These are phyloP conservation scores for Colletotrichum costaricense DNA, from an alignment of 2,329 filamentous ascomycete species.

Conservation along the genomic window DNA sequence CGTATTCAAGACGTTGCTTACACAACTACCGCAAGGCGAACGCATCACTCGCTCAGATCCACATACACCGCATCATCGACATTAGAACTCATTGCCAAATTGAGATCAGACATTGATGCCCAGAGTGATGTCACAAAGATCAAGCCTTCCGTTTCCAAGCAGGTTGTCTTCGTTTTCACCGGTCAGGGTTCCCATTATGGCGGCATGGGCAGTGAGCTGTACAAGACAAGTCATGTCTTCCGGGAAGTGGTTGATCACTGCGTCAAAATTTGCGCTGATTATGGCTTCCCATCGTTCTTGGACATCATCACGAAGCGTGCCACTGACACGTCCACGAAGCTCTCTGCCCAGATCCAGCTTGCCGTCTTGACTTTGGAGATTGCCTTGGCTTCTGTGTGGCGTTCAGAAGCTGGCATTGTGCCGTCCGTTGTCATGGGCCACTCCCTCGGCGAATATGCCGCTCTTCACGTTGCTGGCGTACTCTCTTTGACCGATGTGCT, in stretches of 20 bases:
- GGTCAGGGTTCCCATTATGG: conserved; percentile 48
- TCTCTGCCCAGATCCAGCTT: conserved; percentile 46
- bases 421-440: conserved; percentile 47
- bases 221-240: conserved; percentile 41
- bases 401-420: conserved; percentile 42
- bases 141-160: not conserved
- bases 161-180: conserved; percentile 51
- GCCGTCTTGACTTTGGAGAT: conserved; percentile 48
- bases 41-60: conserved; percentile 1
- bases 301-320: conserved; percentile 47
- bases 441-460: conserved; percentile 50
- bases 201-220: conserved; percentile 46
- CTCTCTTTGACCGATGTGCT: conserved; percentile 55
- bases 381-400: conserved; percentile 45
- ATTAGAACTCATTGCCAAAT: not conserved
- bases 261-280: conserved; percentile 42
- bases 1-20: conserved; percentile 5
- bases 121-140: not conserved
- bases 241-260: conserved; percentile 45
- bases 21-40: conserved; percentile 14
- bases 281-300: conserved; percentile 52
- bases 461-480: conserved; percentile 45
- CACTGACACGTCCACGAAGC: conserved; percentile 12
- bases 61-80: not conserved
- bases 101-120: not conserved